Evolutionary conservation across 192 early-diverging fungal species (phyloP).

Genomic region (Coemansia umbellata): DNA sequence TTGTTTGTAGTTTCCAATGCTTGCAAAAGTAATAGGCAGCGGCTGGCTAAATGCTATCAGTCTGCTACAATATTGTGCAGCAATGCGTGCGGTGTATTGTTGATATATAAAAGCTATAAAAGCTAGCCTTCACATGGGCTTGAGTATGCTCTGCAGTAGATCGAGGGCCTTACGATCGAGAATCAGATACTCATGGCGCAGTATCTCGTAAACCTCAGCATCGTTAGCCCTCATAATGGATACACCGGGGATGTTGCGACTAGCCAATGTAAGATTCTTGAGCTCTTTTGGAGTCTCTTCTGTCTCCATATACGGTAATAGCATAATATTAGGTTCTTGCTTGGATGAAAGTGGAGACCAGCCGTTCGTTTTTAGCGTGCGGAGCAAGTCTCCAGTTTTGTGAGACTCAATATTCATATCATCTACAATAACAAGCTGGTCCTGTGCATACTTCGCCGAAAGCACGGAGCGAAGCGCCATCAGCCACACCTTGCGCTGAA

Average conservation of each 20-base stretch:
- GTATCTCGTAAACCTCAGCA: conserved; percentile 64
- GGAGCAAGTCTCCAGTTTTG: conserved; percentile 57
- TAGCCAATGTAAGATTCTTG: conserved; percentile 55
- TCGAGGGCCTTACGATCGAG: conserved; percentile 64
- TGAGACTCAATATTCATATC: conserved; percentile 53
- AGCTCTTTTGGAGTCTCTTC: conserved; percentile 34
- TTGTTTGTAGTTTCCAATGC: too few species aligned
- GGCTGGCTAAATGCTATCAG: too few species aligned
- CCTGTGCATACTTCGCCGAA: conserved; percentile 83
- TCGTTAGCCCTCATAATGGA: conserved; percentile 59
- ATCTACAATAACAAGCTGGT: conserved; percentile 86
- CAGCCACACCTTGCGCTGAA: conserved; percentile 85
- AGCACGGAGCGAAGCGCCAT: conserved; percentile 79
- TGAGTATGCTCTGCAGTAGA: conserved; percentile 55
- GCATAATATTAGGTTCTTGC: conserved; percentile 16
- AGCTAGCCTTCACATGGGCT: too few species aligned
- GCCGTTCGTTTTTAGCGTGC: conserved; percentile 39
- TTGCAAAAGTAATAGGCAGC: too few species aligned
- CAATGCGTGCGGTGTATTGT: too few species aligned
- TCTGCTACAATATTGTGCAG: too few species aligned
- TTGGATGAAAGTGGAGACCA: conserved; percentile 31
- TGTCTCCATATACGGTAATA: conserved; percentile 35
- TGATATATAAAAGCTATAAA: too few species aligned
- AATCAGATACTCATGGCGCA: conserved; percentile 64
- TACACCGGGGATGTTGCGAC: conserved; percentile 59